Evolutionary conservation across 345 rosid genomes (phyloP), one percentile per base, ranked within the genome.

Genomic region (Syzygium aromaticum): DNA sequence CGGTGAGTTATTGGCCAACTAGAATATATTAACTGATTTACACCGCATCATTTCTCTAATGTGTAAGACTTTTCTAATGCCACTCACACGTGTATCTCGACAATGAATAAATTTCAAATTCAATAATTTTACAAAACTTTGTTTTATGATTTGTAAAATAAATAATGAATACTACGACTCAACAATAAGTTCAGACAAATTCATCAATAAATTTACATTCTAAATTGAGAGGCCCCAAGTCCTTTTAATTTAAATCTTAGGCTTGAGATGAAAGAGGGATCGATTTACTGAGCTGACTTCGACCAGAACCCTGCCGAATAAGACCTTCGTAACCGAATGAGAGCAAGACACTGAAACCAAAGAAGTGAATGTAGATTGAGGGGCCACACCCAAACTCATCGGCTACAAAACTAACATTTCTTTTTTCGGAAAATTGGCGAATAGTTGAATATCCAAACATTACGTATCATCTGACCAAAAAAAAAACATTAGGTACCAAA

Each of bases 11-110:
- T 0, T 3, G 2, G 3, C 1, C 15, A 11, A 59, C 12, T 11
- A 59, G 23, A 23, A 59, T 59, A 59, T 11, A 59, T 59, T 59
- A 59, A 59, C 11, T n/a, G 25, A 0, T 25, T 2, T 28, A 57
- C 3, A 0, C 0, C 6, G 11, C 28, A 57, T 1, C 15, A 57
- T 0, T 25, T 57, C 6, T 25, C 3, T 1, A 2, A 23, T n/a
- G n/a, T 25, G 28, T 57, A 0, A 0, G 6, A 59, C 30, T 25
- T 56, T 22, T 11, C 3, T 56, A 59, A 59, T 14, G 25, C 7
- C 7, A 59, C 12, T 59, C 30, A 59, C 33, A 61, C 3, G 0
- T 27, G 16, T 6, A 27, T 11, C 17, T 12, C 0, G 0, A 5
- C 13, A 27, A 61, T n/a, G 3, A 61, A 33, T 12, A 13, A 1